phyloP scores from a whole-genome alignment of 208 protist species.

The Entamoeba histolytica region DNA sequence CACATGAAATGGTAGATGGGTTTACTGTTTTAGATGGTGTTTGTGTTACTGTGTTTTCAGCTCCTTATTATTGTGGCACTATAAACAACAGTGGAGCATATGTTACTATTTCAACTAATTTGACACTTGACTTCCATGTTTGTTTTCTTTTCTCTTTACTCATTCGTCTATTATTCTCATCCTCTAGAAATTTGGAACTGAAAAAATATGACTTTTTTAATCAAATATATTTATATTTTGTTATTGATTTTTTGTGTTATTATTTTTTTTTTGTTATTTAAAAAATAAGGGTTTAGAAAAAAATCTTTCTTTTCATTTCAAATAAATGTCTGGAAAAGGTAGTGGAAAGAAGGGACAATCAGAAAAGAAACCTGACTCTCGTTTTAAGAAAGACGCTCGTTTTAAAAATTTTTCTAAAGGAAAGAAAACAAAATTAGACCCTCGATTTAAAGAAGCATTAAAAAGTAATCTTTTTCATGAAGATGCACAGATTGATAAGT shows the following conservation, averaged over 20 bases:
- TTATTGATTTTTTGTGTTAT: no score
- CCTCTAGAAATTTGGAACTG: no score
- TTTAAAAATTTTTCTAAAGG: not conserved
- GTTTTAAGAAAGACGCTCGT: not conserved
- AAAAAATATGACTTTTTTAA: no score
- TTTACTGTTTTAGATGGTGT: slow-evolving; percentile 58
- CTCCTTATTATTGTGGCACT: slow-evolving; percentile 97
- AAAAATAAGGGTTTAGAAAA: no score
- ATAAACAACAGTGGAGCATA: slow-evolving; percentile 91
- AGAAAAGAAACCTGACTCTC: not conserved
- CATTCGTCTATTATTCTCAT: no score
- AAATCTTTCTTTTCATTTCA: no score
- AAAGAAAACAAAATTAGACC: not conserved
- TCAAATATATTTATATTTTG: no score
- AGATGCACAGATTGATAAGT: not conserved
- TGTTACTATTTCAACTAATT: not conserved
- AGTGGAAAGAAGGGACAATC: not conserved
- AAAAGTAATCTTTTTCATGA: not conserved
- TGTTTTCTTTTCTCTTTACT: not conserved
- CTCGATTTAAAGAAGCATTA: not conserved
- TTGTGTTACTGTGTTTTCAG: slow-evolving; percentile 96
- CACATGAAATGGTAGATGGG: slow-evolving; percentile 85
- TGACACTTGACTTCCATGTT: not conserved
- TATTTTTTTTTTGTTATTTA: no score
- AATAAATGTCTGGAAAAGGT: no score